Evolutionary conservation across 768 basidiomycete genomes (phyloP).

Genomic region (Antrodiella citrinella): DNA sequence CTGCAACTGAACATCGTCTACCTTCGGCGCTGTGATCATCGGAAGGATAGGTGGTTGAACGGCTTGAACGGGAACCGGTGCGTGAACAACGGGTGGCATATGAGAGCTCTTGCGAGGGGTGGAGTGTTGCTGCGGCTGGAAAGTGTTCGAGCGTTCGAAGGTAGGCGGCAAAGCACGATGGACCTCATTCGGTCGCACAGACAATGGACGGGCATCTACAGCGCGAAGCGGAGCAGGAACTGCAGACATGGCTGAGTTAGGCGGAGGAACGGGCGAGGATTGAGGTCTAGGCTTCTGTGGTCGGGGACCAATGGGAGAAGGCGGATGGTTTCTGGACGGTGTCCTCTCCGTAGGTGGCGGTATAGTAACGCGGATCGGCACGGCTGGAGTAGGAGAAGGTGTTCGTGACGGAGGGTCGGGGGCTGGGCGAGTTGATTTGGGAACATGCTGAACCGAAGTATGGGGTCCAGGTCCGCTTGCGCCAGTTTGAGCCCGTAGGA

Average conservation of each 20-base stretch:
- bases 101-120: constrained; percentile 1
- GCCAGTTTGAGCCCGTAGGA: constrained; percentile 16
- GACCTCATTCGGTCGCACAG: neutral
- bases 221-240: neutral
- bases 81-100: constrained; percentile 12
- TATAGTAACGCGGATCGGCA: constrained; percentile 9
- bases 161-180: constrained; percentile 2
- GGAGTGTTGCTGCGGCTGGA: neutral
- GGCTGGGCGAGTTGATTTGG: constrained; percentile 21
- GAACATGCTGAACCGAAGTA: constrained; percentile 1
- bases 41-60: constrained; percentile 21
- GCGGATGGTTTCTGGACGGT: constrained; percentile 32
- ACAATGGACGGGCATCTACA: neutral
- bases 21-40: constrained; percentile 34
- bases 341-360: constrained; percentile 9
- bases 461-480: neutral
- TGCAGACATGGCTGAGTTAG: neutral
- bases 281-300: constrained; percentile 21
- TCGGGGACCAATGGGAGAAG: constrained; percentile 47
- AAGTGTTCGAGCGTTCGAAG: constrained; percentile 1
- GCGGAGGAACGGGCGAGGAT: constrained; percentile 9
- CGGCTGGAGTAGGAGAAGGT: constrained; percentile 19
- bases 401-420: constrained; percentile 23
- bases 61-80: constrained; percentile 16
- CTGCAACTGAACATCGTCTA: constrained; percentile 33